Percentiles rank a stretch among this genome's conserved stretches.
phyloP scores from a whole-genome alignment of 352 stramenopile genomes.

The Pythium monospermum region DNA sequence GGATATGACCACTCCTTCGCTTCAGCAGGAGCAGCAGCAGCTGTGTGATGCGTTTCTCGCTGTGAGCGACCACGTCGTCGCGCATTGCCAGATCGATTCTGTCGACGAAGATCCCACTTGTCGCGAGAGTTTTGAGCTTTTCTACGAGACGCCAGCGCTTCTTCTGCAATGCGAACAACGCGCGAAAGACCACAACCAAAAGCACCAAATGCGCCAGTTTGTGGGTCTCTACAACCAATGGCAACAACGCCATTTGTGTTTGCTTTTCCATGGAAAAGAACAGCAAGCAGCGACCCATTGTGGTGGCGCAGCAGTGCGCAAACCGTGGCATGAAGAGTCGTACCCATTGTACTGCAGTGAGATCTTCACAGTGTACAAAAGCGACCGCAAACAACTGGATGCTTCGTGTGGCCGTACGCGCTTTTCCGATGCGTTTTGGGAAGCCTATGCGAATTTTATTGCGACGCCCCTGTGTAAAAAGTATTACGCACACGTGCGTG shows the following conservation, averaged over 20 bases:
- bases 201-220: constrained; percentile 22
- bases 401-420: constrained; percentile 33
- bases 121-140: constrained; percentile 47
- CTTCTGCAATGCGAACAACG: constrained; percentile 34
- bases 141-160: constrained; percentile 32
- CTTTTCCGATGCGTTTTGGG: constrained; percentile 51
- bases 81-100: constrained; percentile 26
- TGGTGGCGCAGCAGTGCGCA: constrained; percentile 29
- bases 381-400: constrained; percentile 38
- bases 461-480: constrained; percentile 43
- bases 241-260: constrained; percentile 42
- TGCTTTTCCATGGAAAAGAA: constrained; percentile 48
- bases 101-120: constrained; percentile 29
- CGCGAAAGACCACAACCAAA: constrained; percentile 8
- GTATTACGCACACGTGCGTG: constrained; percentile 53
- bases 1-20: background rate
- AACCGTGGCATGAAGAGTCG: constrained; percentile 37
- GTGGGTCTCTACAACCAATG: constrained; percentile 37
- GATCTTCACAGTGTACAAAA: constrained; percentile 49
- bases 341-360: constrained; percentile 58
- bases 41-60: constrained; percentile 35
- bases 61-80: constrained; percentile 38
- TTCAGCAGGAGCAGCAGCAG: background rate
- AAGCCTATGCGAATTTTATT: constrained; percentile 52
- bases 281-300: constrained; percentile 40